Base-by-base conservation (phyloP, 768 basidiomycete species). In the Phaeotremella fagi region DNA sequence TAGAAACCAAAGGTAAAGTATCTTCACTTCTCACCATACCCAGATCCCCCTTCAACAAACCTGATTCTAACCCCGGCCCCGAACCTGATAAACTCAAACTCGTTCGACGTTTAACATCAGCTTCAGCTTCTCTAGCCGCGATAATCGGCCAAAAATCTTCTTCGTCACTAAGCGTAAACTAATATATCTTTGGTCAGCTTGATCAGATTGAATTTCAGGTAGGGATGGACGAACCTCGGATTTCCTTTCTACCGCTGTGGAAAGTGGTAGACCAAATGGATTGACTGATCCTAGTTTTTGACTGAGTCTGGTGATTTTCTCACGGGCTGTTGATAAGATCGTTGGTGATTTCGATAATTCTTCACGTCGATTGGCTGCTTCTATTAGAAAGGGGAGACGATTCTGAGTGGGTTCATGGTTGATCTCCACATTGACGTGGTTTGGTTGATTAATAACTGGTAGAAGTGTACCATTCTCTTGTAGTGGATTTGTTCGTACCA, bases 131-230 rank as follows among this genome's bases (percentile, higher is more conserved):
- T 27, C 58, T 50, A 15, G 33, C 37, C 18, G 57, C 57, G n/a
- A 60, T 60, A 43, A 55, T 45, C 3, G 51, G 54, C 60, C 60
- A 59, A 25, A 61, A 59, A 25, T 61, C 56, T 31, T 55, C 57
- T 25, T 59, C 54, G 33, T 58, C 57, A 6, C n/a, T 51, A 7
- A 58, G 27, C 12, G 57, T 54, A 48, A 57, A 60, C 59, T 60
- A 23, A 12, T n/a, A 33, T 33, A 7, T 16, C 31, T 33, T 33
- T 33, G 9, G 9, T 33, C 9, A 33, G 7, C 31, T 7, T 33
- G 31, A 7, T 16, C 31, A 33, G 9, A 16, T 16, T 7, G 31
- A 33, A 33, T 33, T 7, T 33, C 7, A 33, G 31, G 9, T 33
- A 33, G 16, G 22, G 18, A 14, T 41, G 11, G 14, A 55, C 60